Base-by-base conservation (phyloP, 306 rosid genomes). In the Myrica gale region DNA sequence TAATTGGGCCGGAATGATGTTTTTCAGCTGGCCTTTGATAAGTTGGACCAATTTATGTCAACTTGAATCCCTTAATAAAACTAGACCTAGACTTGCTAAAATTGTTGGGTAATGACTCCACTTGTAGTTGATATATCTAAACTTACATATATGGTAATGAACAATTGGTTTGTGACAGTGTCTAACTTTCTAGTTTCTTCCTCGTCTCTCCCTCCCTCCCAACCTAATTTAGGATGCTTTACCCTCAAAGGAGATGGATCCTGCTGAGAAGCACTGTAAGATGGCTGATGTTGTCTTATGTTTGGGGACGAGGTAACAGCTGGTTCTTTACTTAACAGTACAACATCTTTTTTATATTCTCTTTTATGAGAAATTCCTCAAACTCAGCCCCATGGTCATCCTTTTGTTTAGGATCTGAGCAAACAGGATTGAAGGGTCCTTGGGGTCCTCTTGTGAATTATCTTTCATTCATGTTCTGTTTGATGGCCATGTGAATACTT, bases 271-370 rank as follows among this genome's bases (percentile, higher is more conserved):
- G 85, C 93, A 95, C 87, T 95, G 99, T 83, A 89, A 71, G 84
- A 91, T 89, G 90, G 99, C 99, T 21, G 99, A 95, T 83, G 80
- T 95, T 66, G 97, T 95, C 71, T 84, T 95, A 77, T 95, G 99
- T 88, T 78, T 95, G 80, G 99, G 99, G 81, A 95, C 99, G 58
- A 95, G 99, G 99, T 95, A 86, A 72, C 20, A 16, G 74, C 76
- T 53, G 23, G 62, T 72, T 75, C 37, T 54, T 75, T 70, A 61
- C 77, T 82, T 60, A 7, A 73, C 76, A 57, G 47, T 75, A 26
- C 32, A 17, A 74, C 68, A 65, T 23, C 42, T 9, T 41, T 9
- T 43, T 42, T n/a, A n/a, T 51, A 8, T 66, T 66, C 23, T 66
- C 70, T 51, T 67, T n/a, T 50, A 13, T 26, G 52, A 23, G 60